Evolutionary conservation across 225 moss, liverwort and hornwort species (phyloP), one percentile per base, ranked within the genome.

Genomic region (Neckera pumila): DNA sequence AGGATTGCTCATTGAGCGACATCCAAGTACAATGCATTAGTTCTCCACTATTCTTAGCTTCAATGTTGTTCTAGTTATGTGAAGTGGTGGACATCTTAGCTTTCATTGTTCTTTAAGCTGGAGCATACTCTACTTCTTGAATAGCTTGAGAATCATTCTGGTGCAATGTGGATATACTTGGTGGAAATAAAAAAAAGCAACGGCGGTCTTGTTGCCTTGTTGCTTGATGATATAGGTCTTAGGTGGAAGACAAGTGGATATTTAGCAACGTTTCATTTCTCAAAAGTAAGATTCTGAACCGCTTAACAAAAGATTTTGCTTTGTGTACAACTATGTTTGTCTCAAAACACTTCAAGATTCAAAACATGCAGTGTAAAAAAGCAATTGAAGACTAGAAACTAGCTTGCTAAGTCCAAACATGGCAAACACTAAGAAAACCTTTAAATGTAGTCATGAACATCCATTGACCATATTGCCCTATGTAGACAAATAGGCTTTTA

Each of bases 401-500:
- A 45, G 2, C 8, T 40, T n/a, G 3, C 25, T 40, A 38, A 69
- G 14, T 38, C 5, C 1, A 21, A 45, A n/a, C 1, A 4, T 11
- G 34, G 3, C 0, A 16, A 2, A 36, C 11, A 66, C 12, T 2
- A 38, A 69, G 0, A 69, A 38, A 22, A 22, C 12, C 69, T 38
- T 69, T 69, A 22, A 23, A 69, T 66, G 36, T 12, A 47, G 47
- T 47, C 11, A 47, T 47, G 12, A 47, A 45, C 1, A 66, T 0
- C 6, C 3, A 20, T 20, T 2, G 0, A 22, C 4, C 2, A n/a
- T 0, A 1, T 23, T 3, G 0, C 8, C 25, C 4, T 14, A 70
- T 70, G 2, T 14, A 38, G 23, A 14, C 23, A 14, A 38, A 23
- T 7, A 7, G 2, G 8, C 23, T 69, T 67, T 69, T 40, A 8